phyloP scores from a whole-genome alignment of 2,329 filamentous ascomycete genomes.

The Alternaria sp. region DNA sequence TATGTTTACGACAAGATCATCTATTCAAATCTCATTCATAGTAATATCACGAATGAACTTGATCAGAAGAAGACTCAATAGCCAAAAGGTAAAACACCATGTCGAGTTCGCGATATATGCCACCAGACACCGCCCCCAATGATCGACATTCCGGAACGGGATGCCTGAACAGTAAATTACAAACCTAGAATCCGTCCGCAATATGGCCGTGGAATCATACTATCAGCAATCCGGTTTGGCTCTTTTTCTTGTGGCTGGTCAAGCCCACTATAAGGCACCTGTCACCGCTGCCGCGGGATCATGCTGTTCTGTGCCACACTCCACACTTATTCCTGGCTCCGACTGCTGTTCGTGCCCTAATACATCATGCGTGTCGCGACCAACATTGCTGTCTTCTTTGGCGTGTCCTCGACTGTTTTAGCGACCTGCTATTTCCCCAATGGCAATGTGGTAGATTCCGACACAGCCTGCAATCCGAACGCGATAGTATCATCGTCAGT shows the following conservation, averaged over 20 bases:
- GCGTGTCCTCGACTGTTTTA: slow-evolving; percentile 9
- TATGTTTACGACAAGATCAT: neutral
- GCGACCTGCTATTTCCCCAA: slow-evolving; percentile 30
- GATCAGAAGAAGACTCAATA: neutral
- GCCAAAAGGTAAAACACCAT: neutral
- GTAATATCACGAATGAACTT: neutral
- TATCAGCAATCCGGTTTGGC: slow-evolving; percentile 2
- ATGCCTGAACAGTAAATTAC: slow-evolving; percentile 1
- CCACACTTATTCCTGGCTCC: neutral
- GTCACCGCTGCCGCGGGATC: neutral
- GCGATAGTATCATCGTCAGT: slow-evolving; percentile 26
- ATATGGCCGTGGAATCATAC: neutral
- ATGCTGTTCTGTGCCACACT: neutral
- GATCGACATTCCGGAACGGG: neutral
- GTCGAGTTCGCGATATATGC: neutral
- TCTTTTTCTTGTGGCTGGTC: neutral
- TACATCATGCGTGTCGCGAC: slow-evolving; percentile 1
- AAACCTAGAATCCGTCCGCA: neutral
- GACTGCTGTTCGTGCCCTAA: neutral
- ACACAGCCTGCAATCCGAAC: slow-evolving; percentile 28
- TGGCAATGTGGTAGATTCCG: slow-evolving; percentile 13
- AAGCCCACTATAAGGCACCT: slow-evolving; percentile 10
- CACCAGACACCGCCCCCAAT: slow-evolving; percentile 3
- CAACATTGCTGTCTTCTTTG: neutral
- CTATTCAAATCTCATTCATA: accelerated